phyloP scores from a whole-genome alignment of 2,329 filamentous ascomycete genomes.

The Myriosclerotinia curreyana region DNA sequence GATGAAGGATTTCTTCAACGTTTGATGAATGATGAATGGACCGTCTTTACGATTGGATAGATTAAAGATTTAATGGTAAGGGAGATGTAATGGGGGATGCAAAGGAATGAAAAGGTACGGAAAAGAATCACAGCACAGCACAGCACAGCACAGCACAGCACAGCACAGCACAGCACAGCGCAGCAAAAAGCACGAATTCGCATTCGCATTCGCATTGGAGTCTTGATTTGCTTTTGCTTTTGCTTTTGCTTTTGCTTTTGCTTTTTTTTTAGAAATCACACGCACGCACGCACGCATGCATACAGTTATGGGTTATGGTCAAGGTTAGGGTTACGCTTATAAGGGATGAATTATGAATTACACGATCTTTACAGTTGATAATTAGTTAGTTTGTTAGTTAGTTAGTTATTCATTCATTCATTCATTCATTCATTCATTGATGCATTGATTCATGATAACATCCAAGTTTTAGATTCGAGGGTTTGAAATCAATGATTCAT shows the following conservation, averaged over 20 bases:
- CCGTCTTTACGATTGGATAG: constrained; percentile 4
- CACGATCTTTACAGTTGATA: not conserved
- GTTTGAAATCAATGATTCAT: too few species aligned
- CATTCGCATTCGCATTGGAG: not conserved
- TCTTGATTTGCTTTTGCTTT: not conserved
- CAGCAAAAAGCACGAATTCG: too few species aligned
- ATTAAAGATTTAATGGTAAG: too few species aligned
- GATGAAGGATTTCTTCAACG: not conserved
- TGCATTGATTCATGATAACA: too few species aligned
- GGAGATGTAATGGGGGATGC: not conserved
- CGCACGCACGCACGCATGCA: not conserved
- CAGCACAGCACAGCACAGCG: not conserved
- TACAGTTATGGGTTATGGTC: too few species aligned
- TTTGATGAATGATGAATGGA: not conserved
- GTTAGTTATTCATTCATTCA: not conserved
- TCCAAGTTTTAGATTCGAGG: too few species aligned
- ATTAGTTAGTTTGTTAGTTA: not conserved
- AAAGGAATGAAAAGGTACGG: too few species aligned
- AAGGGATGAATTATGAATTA: not conserved
- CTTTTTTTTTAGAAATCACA: not conserved
- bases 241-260: too few species aligned
- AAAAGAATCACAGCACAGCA: not conserved
- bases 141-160: not conserved
- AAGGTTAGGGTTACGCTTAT: too few species aligned
- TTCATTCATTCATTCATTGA: too few species aligned